Evolutionary conservation across 192 early-diverging fungal species (phyloP), one percentile per base, ranked within the genome.

Genomic region (Linnemannia elongata): DNA sequence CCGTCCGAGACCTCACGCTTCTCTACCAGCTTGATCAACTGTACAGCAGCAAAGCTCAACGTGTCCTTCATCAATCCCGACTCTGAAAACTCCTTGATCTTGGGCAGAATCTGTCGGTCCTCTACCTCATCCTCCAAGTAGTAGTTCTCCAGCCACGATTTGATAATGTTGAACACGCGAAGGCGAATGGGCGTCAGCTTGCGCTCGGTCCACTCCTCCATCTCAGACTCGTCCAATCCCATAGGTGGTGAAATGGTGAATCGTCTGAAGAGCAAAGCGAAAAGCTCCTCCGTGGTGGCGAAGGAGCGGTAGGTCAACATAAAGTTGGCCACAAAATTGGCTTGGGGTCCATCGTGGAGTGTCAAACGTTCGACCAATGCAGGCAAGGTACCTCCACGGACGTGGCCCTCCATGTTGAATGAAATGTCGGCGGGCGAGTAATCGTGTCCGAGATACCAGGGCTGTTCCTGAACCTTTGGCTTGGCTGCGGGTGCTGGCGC

Each of bases 231-330:
- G 13, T 81, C 89, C 60, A 99, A 81, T 22, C 88, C 93, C 27
- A 72, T 57, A 2, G 97, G 97, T 24, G 97, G 94, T 76, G 90
- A 74, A 42, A 99, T 93, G 66, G 90, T 87, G 89, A 96, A 99
- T 82, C 98, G 94, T 38, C 87, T 84, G 82, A 94, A 93, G 69
- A 99, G 89, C 27, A 93, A 82, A 8, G 92, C 90, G 49, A 98
- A 92, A 30, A 99, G 91, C 78, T 96, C 94, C 9, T 89, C 90
- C 0, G 97, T 94, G 1, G 94, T 93, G 5, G 95, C 94, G 81
- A 99, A 99, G 15, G 97, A 97, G 41, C 96, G 96, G 90, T 98
- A 99, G 4, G 98, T 99, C 47, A 99, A 90, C 75, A 99, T 81
- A 87, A 99, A 99, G 0, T 97, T 96, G 39, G 91, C 92, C 45